Evolutionary conservation across 2,329 filamentous ascomycete species (phyloP), one percentile per base, ranked within the genome.

Genomic region (Arthrobotrys sinensis): DNA sequence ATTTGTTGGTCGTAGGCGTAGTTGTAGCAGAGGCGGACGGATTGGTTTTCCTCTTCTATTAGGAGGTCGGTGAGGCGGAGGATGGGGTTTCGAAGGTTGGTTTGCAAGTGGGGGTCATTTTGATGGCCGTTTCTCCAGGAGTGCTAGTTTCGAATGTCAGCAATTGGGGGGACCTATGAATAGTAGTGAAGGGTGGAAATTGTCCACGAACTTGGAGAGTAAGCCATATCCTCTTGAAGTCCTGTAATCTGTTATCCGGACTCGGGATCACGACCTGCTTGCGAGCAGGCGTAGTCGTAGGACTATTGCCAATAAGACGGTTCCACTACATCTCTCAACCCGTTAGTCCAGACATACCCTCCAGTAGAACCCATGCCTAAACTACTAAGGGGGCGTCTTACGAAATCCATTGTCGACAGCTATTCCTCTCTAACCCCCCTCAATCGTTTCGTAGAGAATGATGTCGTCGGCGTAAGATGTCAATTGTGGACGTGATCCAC

Each of bases 1-100:
- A 97, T 92, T 84, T 97, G 93, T 81, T 94, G 93, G 67, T 90
- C 89, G 40, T 93, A 90, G 76, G 93, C 92, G 85, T 95, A 97
- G 82, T 91, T 88, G 43, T 98, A 92, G 85, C 96, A 99, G 3
- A 94, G 92, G 84, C 81, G 70, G 32, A 76, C 66, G n/a, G 81
- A 80, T 19, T 81, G 79, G 62, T 82, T 82, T 63, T 81, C 81
- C 40, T 82, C 81, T 62, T 82, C 81, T 21, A 82, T 79, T 16
- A 82, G 52, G 32, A 82, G 77, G 36, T 82, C 81, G 6, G 79
- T 81, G 3, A 82, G 77, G 16, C 80, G 81, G 65, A 81, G 80
- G 57, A 82, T 81, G 21, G 80, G 65, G 45, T 75, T 70, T 16
- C 80, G 80, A 52, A 82, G 80, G 43, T 78, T 71, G 48, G 81